phyloP scores from a whole-genome alignment of 2,329 filamentous ascomycete genomes.

The Cordyceps javanica region DNA sequence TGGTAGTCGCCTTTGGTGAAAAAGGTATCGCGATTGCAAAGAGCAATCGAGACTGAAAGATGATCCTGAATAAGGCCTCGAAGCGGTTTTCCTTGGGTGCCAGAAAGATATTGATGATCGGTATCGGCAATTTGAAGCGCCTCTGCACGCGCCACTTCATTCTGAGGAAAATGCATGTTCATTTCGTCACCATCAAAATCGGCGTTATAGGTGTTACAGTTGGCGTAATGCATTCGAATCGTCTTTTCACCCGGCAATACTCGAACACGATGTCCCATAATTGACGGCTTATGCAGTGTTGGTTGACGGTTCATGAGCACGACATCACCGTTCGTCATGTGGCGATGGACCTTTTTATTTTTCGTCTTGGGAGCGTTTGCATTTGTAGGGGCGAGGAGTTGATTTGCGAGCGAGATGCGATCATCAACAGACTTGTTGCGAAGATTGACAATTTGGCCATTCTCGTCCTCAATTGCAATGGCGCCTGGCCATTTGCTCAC shows the following conservation, averaged over 20 bases:
- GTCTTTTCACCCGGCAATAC: conserved; percentile 94
- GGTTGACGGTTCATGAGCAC: conserved; percentile 99
- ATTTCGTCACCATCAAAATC: conserved; percentile 99
- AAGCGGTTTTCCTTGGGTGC: conserved; percentile 86
- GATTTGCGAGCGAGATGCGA: conserved; percentile 82
- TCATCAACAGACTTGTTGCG: conserved; percentile 85
- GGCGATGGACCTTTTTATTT: conserved; percentile 94
- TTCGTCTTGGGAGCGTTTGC: conserved; percentile 66
- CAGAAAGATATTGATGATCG: conserved; percentile 93
- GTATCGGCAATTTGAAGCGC: conserved; percentile 91
- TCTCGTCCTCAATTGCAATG: conserved; percentile 90
- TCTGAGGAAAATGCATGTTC: conserved; percentile 99
- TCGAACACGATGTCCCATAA: conserved; percentile 94
- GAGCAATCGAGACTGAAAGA: conserved; percentile 85
- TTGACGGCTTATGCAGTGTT: conserved; percentile 95
- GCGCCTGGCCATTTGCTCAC: conserved; percentile 92
- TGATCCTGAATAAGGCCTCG: conserved; percentile 98
- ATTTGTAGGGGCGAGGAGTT: conserved; percentile 79
- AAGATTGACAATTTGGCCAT: conserved; percentile 83
- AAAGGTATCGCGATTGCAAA: conserved; percentile 88
- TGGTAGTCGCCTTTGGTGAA: conserved; percentile 86
- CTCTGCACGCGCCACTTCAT: conserved; percentile 88
- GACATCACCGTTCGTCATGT: conserved; percentile 93
- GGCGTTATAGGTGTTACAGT: conserved; percentile 98
- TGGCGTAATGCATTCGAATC: conserved; percentile 98